Base-by-base conservation (phyloP, 1,284 basidiomycete species). In the Apiotrichum siamense region DNA sequence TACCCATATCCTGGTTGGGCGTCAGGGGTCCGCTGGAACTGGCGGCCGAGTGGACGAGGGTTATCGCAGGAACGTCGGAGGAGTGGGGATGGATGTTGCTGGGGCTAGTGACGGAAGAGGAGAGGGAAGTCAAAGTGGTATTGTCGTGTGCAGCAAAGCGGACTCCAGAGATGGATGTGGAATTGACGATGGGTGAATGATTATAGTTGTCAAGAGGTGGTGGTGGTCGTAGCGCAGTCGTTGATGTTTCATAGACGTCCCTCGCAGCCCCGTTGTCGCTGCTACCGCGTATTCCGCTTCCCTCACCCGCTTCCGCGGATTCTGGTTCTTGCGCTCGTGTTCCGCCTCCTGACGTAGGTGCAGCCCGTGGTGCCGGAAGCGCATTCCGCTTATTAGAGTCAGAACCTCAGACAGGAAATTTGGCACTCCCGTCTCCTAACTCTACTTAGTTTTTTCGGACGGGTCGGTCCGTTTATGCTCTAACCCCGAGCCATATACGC, bases 351-450 rank as follows among this genome's bases (percentile, higher is more conserved):
- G n/a, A n/a, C n/a, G n/a, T n/a, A n/a, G n/a, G n/a, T 21, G 39
- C 7, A 24, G 17, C 26, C 3, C 18, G 12, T 10, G n/a, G 39
- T 27, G 55, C 41, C 3, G 59, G 59, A 11, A 63, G 50, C 26
- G 57, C 59, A 41, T 57, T 61, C 23, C 67, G 81, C 86, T 84
- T 62, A 9, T 31, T 7, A 31, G 29, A 7, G 7, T 31, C 29
- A 31, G 29, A 7, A 31, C 7, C 29, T 15, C 9, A 31, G 29
- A 31, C 9, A 15, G 7, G 29, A 31, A 15, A 31, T 15, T 31
- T 31, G 29, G 15, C 9, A 31, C 29, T 31, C 29, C 29, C 7
- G n/a, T n/a, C 29, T 31, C 15, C 9, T 24, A 23, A 10, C 23
- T 39, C n/a, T n/a, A n/a, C n/a, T n/a, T n/a, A n/a, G n/a, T n/a